These are phyloP conservation scores for Candida odintsovae DNA, from an alignment of 805 yeast genomes.

Conservation along the genomic window DNA sequence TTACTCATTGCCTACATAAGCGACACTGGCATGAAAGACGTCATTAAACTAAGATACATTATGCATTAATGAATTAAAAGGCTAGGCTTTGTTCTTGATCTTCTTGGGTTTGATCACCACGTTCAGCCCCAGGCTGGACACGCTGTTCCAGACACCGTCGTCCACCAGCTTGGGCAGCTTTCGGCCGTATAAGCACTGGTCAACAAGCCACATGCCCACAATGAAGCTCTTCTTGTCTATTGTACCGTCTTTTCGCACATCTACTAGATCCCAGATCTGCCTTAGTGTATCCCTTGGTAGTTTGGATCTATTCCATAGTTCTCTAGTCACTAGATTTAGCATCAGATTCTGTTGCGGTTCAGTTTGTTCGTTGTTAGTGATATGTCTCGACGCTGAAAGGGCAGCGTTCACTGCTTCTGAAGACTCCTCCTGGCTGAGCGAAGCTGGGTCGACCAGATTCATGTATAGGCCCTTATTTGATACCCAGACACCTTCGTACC, in stretches of 20 bases:
- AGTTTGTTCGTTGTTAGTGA: slow-evolving; percentile 23
- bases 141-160: slow-evolving; percentile 76
- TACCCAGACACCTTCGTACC: slow-evolving; percentile 94
- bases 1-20: background rate
- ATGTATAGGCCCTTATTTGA: slow-evolving; percentile 71
- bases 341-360: slow-evolving; percentile 23
- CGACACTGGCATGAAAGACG: background rate
- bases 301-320: slow-evolving; percentile 76
- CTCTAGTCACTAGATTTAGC: slow-evolving; percentile 52
- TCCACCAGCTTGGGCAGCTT: slow-evolving; percentile 73
- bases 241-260: slow-evolving; percentile 61
- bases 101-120: slow-evolving; percentile 23
- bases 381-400: slow-evolving; percentile 22
- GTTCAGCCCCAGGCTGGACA: slow-evolving; percentile 41
- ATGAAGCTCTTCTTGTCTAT: slow-evolving; percentile 76
- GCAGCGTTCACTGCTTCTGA: slow-evolving; percentile 21
- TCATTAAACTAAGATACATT: background rate
- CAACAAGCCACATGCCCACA: slow-evolving; percentile 98
- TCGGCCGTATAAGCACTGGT: slow-evolving; percentile 90
- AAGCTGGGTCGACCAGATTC: slow-evolving; percentile 22
- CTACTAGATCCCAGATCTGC: slow-evolving; percentile 70
- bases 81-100: slow-evolving; percentile 9
- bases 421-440: slow-evolving; percentile 11
- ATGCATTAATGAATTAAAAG: background rate
- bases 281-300: slow-evolving; percentile 56